phyloP scores from a whole-genome alignment of 2,329 filamentous ascomycete genomes.

The Coniochaeta pulveracea region DNA sequence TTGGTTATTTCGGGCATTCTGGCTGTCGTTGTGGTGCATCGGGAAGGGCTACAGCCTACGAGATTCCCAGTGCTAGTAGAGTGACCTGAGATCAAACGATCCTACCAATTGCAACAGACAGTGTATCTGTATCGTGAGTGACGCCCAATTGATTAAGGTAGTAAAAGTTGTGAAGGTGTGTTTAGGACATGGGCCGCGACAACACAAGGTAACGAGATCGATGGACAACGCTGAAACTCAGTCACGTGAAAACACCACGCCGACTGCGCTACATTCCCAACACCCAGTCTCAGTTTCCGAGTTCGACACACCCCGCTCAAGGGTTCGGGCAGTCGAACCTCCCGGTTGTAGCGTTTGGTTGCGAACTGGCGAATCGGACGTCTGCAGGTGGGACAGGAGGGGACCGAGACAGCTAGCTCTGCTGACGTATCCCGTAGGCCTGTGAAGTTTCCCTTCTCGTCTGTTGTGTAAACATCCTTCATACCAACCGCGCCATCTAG shows the following conservation, averaged over 20 bases:
- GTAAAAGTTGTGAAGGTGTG: conserved; percentile 2
- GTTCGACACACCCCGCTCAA: not conserved
- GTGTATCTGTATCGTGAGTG: conserved; percentile 1
- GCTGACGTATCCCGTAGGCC: conserved; percentile 35
- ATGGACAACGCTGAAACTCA: not conserved
- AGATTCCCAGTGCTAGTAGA: conserved; percentile 1
- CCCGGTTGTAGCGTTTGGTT: conserved; percentile 36
- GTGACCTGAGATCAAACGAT: not conserved
- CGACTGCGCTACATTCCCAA: not conserved
- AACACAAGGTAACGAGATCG: not conserved
- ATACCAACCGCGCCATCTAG: conserved; percentile 53
- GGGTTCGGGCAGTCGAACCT: not conserved
- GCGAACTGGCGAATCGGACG: conserved; percentile 43
- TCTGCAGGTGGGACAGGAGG: conserved; percentile 47
- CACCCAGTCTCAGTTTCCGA: not conserved
- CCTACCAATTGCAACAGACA: not conserved
- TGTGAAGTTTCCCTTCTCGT: conserved; percentile 20
- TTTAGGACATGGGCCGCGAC: conserved; percentile 1
- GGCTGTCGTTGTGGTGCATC: not conserved
- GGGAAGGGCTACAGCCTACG: conserved; percentile 1
- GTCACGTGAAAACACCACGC: not conserved
- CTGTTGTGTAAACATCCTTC: conserved; percentile 31
- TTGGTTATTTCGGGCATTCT: conserved; percentile 2
- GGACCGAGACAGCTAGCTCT: conserved; percentile 23
- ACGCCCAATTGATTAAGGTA: conserved; percentile 1